phyloP scores from a whole-genome alignment of 352 stramenopile genomes.

The Phytophthora idaei region DNA sequence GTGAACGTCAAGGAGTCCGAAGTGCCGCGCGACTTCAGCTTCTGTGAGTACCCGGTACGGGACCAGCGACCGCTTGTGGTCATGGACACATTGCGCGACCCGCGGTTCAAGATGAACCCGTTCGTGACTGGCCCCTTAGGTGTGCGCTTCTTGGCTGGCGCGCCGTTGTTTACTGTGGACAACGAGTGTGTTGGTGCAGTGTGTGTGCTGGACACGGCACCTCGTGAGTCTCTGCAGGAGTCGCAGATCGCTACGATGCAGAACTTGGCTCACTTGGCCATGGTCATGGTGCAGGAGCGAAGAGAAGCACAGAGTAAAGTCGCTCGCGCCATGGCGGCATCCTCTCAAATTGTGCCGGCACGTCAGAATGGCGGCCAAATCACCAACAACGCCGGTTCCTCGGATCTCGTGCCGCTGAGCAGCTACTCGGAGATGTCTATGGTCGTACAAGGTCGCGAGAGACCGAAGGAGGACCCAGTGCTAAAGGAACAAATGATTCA shows the following conservation, averaged over 20 bases:
- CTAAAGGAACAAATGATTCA: constrained; percentile 90
- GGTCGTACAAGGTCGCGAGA: constrained; percentile 52
- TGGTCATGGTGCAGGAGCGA: constrained; percentile 88
- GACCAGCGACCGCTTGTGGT: constrained; percentile 84
- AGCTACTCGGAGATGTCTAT: constrained; percentile 56
- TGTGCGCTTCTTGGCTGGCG: constrained; percentile 94
- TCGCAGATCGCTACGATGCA: constrained; percentile 86
- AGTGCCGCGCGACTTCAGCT: constrained; percentile 85
- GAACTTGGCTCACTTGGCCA: constrained; percentile 81
- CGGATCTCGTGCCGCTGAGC: constrained; percentile 77
- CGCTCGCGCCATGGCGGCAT: constrained; percentile 41
- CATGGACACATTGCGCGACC: constrained; percentile 87
- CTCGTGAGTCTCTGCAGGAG: constrained; percentile 65
- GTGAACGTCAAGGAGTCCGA: constrained; percentile 79
- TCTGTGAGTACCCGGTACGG: constrained; percentile 82
- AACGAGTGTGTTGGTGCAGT: constrained; percentile 80
- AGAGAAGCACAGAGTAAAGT: constrained; percentile 71
- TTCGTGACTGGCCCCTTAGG: constrained; percentile 90
- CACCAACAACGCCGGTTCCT: constrained; percentile 37
- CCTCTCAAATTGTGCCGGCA: constrained; percentile 55
- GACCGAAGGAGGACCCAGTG: constrained; percentile 65
- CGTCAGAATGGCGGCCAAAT: constrained; percentile 26
- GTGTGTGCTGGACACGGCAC: constrained; percentile 80
- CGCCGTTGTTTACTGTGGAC: constrained; percentile 90
- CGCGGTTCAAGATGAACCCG: constrained; percentile 88